These are phyloP conservation scores for Penicillium roqueforti DNA, from an alignment of 495 filamentous ascomycete genomes.

Conservation along the genomic window DNA sequence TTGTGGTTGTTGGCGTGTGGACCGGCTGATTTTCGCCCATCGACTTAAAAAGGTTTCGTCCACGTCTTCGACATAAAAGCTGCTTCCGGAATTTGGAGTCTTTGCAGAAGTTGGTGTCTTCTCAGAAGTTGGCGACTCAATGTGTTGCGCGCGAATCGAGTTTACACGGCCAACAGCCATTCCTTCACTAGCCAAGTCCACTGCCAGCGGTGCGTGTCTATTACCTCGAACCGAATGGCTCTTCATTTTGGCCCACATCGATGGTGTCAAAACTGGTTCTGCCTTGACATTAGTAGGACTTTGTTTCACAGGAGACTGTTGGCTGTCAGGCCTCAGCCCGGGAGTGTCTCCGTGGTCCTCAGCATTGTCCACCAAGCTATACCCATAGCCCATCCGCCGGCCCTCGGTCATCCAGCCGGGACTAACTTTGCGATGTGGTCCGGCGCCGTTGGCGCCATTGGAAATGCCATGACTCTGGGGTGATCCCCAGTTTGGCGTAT, in stretches of 20 bases:
- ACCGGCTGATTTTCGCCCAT: not conserved
- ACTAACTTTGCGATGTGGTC: slow-evolving; percentile 35
- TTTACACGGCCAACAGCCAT: not conserved
- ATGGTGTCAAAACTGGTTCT: not conserved
- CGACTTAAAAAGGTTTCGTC: not conserved
- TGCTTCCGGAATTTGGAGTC: not conserved
- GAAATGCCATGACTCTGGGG: not conserved
- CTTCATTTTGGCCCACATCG: slow-evolving; percentile 1
- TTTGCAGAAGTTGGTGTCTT: not conserved
- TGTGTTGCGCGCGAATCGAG: not conserved
- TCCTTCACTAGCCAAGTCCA: not conserved
- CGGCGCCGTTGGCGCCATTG: slow-evolving; percentile 4
- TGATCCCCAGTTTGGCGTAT: slow-evolving; percentile 9
- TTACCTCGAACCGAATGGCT: not conserved
- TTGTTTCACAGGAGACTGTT: not conserved
- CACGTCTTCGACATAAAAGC: slow-evolving; percentile 2
- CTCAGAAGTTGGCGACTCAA: not conserved
- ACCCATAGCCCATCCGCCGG: slow-evolving; percentile 43
- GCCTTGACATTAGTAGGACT: not conserved
- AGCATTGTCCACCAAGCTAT: slow-evolving; percentile 28
- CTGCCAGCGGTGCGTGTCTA: not conserved
- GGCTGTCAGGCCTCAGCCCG: not conserved
- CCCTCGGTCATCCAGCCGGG: slow-evolving; percentile 47
- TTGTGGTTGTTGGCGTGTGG: not conserved
- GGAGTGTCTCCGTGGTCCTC: slow-evolving; percentile 7